Evolutionary conservation across 805 yeast genomes (phyloP).

Genomic region (Lipomyces japonicus): DNA sequence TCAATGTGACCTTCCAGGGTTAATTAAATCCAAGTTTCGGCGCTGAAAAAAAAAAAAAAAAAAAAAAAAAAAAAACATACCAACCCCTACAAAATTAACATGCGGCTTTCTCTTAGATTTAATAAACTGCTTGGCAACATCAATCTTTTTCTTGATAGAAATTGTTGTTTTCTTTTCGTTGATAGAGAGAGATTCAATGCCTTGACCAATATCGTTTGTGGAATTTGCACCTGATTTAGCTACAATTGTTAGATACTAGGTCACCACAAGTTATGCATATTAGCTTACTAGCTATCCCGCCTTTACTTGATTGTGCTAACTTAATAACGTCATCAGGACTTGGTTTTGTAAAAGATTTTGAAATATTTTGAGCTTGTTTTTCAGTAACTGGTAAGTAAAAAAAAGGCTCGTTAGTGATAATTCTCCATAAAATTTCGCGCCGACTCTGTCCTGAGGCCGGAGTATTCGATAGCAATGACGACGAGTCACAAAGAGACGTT

Average conservation of each 20-base stretch:
- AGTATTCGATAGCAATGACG: neutral
- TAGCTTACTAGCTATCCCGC: constrained; percentile 10
- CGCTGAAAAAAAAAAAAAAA: too few relatives aligned
- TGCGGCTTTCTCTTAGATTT: constrained; percentile 47
- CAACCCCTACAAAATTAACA: constrained; percentile 72
- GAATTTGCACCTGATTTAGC: too few relatives aligned
- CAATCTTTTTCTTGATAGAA: constrained; percentile 45
- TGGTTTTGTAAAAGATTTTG: constrained; percentile 58
- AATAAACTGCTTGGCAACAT: constrained; percentile 43
- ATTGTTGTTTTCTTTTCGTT: constrained; percentile 26
- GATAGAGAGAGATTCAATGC: constrained; percentile 16
- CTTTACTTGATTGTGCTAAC: constrained; percentile 48
- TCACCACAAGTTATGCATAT: neutral
- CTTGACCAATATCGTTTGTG: constrained; percentile 6
- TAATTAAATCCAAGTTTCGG: too few relatives aligned
- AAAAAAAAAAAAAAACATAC: neutral
- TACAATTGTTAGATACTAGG: neutral
- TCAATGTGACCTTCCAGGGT: constrained; percentile 59
- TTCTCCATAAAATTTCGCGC: constrained; percentile 26
- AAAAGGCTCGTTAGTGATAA: constrained; percentile 41
- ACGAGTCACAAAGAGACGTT: constrained; percentile 6
- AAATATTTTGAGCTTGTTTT: constrained; percentile 39
- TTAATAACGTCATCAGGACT: constrained; percentile 79
- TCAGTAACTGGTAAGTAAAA: constrained; percentile 38
- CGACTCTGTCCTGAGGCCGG: constrained; percentile 1